Evolutionary conservation across 257 asterid genomes (phyloP).

Genomic region (Solanum ossicruentum): DNA sequence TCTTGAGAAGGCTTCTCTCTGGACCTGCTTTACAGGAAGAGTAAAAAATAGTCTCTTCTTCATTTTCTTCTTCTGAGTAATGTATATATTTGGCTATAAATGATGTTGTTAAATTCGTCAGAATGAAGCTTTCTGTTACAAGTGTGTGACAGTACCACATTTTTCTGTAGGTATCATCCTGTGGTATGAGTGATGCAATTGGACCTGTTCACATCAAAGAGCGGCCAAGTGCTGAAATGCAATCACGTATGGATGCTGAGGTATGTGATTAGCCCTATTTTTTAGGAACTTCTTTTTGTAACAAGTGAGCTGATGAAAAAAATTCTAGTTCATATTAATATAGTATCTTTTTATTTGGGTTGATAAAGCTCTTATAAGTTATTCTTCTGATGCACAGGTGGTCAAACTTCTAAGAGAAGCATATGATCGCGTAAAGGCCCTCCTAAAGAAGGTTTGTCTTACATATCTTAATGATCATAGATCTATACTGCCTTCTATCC

Average conservation of each 20-base stretch:
- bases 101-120: neutral
- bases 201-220: slow-evolving; percentile 93
- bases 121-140: neutral
- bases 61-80: neutral
- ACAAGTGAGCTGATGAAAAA: neutral
- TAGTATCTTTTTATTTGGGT: neutral
- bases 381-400: slow-evolving; percentile 38
- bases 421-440: slow-evolving; percentile 76
- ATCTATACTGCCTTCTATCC: neutral
- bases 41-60: neutral
- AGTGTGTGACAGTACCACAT: neutral
- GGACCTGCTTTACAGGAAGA: neutral
- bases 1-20: neutral
- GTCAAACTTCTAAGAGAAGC: slow-evolving; percentile 84
- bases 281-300: neutral
- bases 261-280: slow-evolving; percentile 22
- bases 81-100: neutral
- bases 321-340: neutral
- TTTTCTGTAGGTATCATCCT: slow-evolving; percentile 46
- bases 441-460: slow-evolving; percentile 66
- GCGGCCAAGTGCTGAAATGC: slow-evolving; percentile 93
- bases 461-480: neutral
- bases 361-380: neutral
- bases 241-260: slow-evolving; percentile 89
- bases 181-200: slow-evolving; percentile 94